Conservation (phyloP, 441 rosid species). For the Adansonia grandidieri region DNA sequence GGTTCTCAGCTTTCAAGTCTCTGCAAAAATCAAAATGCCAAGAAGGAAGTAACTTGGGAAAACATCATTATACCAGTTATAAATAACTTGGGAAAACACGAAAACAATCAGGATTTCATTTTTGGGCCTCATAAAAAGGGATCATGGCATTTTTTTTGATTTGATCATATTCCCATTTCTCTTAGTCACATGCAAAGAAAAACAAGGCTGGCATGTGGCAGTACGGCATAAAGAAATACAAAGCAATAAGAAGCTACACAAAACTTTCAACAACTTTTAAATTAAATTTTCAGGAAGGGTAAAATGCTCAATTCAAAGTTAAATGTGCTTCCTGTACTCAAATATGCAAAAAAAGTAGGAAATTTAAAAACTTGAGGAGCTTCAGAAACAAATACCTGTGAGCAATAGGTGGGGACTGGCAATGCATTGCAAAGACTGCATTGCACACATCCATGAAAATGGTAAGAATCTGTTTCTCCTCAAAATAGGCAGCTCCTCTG, state of each 20-base stretch:
- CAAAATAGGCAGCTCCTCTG: conserved; percentile 81
- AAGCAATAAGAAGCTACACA: not conserved
- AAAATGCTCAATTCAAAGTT: not conserved
- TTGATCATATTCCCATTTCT: not conserved
- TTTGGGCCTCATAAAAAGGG: not conserved
- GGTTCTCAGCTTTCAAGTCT: conserved; percentile 94
- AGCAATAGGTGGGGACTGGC: conserved; percentile 83
- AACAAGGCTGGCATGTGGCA: not conserved
- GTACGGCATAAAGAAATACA: not conserved
- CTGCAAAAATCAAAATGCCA: conserved; percentile 42
- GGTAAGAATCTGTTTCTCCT: conserved; percentile 75
- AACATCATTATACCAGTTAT: not conserved
- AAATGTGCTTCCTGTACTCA: not conserved
- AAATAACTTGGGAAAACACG: not conserved
- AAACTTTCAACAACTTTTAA: not conserved
- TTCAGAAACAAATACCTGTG: conserved; percentile 60
- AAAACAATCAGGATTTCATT: not conserved
- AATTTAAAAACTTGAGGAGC: conserved; percentile 6
- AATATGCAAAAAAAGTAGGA: conserved; percentile 19
- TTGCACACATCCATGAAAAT: conserved; percentile 88
- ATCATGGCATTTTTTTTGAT: not conserved
- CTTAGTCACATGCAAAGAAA: not conserved
- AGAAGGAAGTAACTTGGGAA: not conserved
- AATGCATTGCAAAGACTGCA: conserved; percentile 97
- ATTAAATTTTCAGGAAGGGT: not conserved